Evolutionary conservation across 768 basidiomycete genomes (phyloP), one percentile per base, ranked within the genome.

Genomic region (Holtermannia corniformis): DNA sequence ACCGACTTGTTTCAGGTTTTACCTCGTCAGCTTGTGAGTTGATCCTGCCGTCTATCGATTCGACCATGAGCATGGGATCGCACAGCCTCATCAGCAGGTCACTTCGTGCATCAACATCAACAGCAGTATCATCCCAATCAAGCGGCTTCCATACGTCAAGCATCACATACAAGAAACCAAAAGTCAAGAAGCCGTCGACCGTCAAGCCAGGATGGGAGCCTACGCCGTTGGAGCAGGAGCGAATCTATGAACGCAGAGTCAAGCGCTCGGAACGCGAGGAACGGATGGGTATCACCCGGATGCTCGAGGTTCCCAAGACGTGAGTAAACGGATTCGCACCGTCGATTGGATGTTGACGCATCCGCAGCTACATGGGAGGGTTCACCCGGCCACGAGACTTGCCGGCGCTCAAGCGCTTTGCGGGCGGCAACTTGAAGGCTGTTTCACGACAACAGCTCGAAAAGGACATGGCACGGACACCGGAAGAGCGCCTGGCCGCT

Each of bases 291-390:
- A 37, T 37, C 32, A 37, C 32, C 16, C 32, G 32, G 16, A 37
- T 37, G 32, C 32, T 37, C 32, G 32, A 37, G 32, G 32, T 37
- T 7, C 32, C 32, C 10, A 37, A 37, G 32, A 37, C 32, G 32
- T 37, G 16, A 7, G 32, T 37, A 37, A 7, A 37, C 10, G 32
- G 32, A 37, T 37, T 7, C 7, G 32, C 16, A 16, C 7, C 7
- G 32, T 16, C 16, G 32, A 37, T 16, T 37, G 32, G n/a, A n/a
- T n/a, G n/a, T n/a, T n/a, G n/a, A n/a, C n/a, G n/a, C n/a, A n/a
- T n/a, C n/a, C n/a, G 1, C 57, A 78, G 78, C 14, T 73, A 66
- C 49, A 67, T 73, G 62, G 67, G 73, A 1, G 76, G 77, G 42
- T 71, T 76, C 60, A 68, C 77, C 3, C 71, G 74, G 27, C 75